Evolutionary conservation across 805 yeast genomes (phyloP), one percentile per base, ranked within the genome.

Genomic region (Blastobotrys chiropterorum): DNA sequence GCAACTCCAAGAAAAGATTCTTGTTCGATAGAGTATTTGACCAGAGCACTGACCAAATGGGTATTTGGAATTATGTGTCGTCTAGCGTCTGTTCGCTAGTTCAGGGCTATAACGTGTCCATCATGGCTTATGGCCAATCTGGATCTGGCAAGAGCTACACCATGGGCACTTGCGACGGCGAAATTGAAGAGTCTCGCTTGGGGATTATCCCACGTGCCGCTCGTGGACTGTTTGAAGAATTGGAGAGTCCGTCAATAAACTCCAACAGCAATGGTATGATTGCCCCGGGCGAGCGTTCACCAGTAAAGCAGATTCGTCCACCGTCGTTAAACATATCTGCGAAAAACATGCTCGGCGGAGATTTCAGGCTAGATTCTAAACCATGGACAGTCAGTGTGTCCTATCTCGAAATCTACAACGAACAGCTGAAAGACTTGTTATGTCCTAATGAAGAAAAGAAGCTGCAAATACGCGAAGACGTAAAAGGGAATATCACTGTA

Each of bases 401-500:
- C 6, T 84, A 79, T 64, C 72, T 81, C 63, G 90, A 85, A 61
- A 81, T 85, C 34, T 85, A 85, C 61, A 83, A 84, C 61, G 90
- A 85, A 64, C 79, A 76, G 56, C 86, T 83, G 2, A 68, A 72
- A 44, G 92, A 85, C 62, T 67, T 85, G 48, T 67, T 85, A 15
- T 39, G 38, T 2, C 16, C 44, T 13, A 38, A 14, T 14, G 26
- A 50, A n/a, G 50, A 48, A 31, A 44, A 48, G 8, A 50, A 53
- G 13, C 52, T 65, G 19, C 49, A 59, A 22, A 77, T 85, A 1
- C 69, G 92, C 46, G 94, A 86, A 61, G 77, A 76, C 48, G 64
- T 70, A 6, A 73, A 74, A 8, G 83, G 86, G 0, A 83, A 86
- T 1, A 60, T 66, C 7, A 81, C 77, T 56, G 82, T 85, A 38